Percentiles rank a stretch among this genome's conserved stretches.
Evolutionary conservation across 1,284 basidiomycete species (phyloP).

Genomic region (Mycena citricolor): DNA sequence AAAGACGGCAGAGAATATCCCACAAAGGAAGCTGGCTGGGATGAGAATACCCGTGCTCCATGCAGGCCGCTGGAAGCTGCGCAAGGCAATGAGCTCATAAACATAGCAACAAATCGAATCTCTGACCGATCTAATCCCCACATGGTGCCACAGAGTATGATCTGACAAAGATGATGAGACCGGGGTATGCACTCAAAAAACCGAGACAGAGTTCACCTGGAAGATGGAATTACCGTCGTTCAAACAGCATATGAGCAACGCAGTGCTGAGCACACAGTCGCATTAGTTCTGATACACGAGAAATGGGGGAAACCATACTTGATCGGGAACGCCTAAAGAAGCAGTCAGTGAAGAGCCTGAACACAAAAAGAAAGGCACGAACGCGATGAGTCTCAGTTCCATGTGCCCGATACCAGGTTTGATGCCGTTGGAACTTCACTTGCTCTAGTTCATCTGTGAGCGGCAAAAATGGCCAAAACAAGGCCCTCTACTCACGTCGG

Average conservation of each 20-base stretch:
- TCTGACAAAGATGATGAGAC: conserved; percentile 31
- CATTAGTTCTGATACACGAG: conserved; percentile 7
- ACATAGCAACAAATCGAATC: not conserved
- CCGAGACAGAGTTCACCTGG: conserved; percentile 46
- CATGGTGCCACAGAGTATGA: conserved; percentile 77
- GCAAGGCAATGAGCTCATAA: not conserved
- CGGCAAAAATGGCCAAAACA: conserved; percentile 1
- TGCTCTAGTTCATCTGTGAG: conserved; percentile 47
- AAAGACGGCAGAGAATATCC: conserved; percentile 74
- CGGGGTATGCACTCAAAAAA: conserved; percentile 4
- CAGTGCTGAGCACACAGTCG: conserved; percentile 42
- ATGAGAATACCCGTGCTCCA: conserved; percentile 77
- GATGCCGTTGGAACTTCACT: conserved; percentile 62
- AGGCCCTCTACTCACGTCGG: conserved; percentile 50
- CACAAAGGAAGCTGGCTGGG: conserved; percentile 75
- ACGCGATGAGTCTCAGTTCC: conserved; percentile 83
- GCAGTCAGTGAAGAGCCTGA: conserved; percentile 10
- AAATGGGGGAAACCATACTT: conserved; percentile 40
- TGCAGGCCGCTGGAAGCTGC: conserved; percentile 59
- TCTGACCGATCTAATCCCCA: conserved; percentile 72
- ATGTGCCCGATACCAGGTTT: conserved; percentile 88
- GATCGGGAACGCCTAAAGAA: conserved; percentile 73
- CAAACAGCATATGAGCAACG: conserved; percentile 61
- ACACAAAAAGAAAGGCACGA: conserved; percentile 25
- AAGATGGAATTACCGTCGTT: conserved; percentile 84